These are phyloP conservation scores for Arctium minus DNA, from an alignment of 129 eudicot genomes.

Conservation along the genomic window DNA sequence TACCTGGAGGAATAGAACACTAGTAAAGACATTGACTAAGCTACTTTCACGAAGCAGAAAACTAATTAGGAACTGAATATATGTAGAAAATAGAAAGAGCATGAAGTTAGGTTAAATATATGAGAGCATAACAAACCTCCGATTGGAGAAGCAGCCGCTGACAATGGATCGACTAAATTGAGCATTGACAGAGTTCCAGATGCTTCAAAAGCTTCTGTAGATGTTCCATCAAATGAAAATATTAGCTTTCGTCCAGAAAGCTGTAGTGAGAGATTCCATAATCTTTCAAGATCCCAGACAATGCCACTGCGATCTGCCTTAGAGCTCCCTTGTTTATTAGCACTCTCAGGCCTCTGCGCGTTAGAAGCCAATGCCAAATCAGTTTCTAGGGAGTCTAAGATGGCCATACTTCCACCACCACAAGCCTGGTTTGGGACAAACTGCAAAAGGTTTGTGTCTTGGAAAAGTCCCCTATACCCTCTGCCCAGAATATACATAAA, in stretches of 20 bases:
- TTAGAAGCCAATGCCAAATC: constrained; percentile 62
- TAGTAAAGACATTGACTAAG: constrained; percentile 15
- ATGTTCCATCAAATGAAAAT: constrained; percentile 94
- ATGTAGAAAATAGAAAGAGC: neutral
- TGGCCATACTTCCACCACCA: constrained; percentile 95
- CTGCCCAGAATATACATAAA: constrained; percentile 95
- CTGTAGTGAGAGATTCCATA: constrained; percentile 82
- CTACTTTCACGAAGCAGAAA: neutral
- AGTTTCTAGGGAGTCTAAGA: constrained; percentile 79
- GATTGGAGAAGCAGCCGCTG: constrained; percentile 97
- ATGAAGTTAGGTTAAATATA: constrained; percentile 4
- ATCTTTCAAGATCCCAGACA: constrained; percentile 91
- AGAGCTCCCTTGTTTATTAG: constrained; percentile 49
- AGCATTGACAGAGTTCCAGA: constrained; percentile 85
- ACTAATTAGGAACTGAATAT: neutral
- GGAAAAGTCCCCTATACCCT: constrained; percentile 96
- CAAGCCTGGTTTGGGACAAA: constrained; percentile 96
- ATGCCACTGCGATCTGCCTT: constrained; percentile 76
- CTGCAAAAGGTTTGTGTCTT: constrained; percentile 80
- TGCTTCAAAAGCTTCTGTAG: constrained; percentile 71
- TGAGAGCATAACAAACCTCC: constrained; percentile 56
- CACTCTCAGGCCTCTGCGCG: constrained; percentile 60
- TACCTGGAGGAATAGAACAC: constrained; percentile 46
- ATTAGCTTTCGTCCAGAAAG: constrained; percentile 84
- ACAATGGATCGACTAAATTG: constrained; percentile 90